A percentile compares a stretch with the other conserved stretches of the same genome.
phyloP scores from a whole-genome alignment of 2,329 filamentous ascomycete species.

The Fusarium sp. region DNA sequence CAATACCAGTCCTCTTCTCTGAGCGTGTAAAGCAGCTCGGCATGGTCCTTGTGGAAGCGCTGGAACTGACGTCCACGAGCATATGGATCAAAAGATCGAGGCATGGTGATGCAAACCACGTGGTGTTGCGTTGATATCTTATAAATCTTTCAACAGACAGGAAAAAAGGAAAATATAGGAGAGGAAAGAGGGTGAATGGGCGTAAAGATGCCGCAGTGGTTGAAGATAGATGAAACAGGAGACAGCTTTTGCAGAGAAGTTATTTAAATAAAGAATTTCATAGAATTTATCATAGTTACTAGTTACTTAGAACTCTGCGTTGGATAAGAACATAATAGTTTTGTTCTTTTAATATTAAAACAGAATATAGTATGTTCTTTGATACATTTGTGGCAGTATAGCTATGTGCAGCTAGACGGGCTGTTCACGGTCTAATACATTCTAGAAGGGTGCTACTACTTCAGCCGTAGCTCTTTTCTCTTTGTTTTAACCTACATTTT shows the following conservation, averaged over 20 bases:
- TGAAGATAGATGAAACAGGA: not conserved
- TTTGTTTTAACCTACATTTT: no score
- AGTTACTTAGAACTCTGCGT: not conserved
- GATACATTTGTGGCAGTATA: fast-evolving
- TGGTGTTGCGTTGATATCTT: not conserved
- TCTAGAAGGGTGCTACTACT: not conserved
- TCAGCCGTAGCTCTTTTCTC: fast-evolving
- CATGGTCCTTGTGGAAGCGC: not conserved
- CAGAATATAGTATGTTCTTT: not conserved
- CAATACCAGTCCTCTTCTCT: not conserved
- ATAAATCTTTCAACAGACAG: no score
- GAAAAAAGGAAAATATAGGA: no score
- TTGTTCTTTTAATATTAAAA: not conserved
- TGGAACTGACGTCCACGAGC: not conserved
- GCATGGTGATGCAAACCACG: not conserved
- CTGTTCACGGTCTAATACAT: not conserved
- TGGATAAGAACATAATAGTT: not conserved
- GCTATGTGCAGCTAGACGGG: not conserved
- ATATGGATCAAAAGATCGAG: not conserved
- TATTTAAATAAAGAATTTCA: not conserved
- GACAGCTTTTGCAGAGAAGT: no score
- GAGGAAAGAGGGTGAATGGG: no score
- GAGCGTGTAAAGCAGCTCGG: not conserved
- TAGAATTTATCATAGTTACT: no score
- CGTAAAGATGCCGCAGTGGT: not conserved